phyloP scores from a whole-genome alignment of 441 rosid species.

The Capsella rubella region DNA sequence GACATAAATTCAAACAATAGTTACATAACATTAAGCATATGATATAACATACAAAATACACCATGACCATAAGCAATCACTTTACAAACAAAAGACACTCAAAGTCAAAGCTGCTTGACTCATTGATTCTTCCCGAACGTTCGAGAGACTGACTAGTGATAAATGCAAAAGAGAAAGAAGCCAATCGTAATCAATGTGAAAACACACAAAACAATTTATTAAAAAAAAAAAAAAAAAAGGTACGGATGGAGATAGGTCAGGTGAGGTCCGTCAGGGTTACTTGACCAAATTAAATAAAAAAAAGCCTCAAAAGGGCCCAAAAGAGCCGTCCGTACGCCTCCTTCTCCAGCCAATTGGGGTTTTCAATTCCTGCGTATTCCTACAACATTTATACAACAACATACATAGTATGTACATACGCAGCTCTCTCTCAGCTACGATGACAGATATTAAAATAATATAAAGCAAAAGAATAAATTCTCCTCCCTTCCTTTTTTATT shows the following conservation, averaged over 20 bases:
- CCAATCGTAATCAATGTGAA: slow-evolving; percentile 29
- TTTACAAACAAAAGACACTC: background rate
- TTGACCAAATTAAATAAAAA: slow-evolving; percentile 13
- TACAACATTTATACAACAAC: too few relatives aligned
- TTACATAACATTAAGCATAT: too few relatives aligned
- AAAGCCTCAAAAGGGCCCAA: slow-evolving; percentile 28
- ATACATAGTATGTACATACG: background rate
- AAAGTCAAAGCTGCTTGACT: background rate
- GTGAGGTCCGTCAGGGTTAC: background rate
- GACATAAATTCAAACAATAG: too few relatives aligned
- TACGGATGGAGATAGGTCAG: slow-evolving; percentile 31
- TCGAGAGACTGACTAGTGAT: slow-evolving; percentile 10
- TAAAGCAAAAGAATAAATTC: slow-evolving; percentile 33
- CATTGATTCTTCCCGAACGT: slow-evolving; percentile 1
- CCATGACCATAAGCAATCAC: background rate
- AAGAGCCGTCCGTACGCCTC: slow-evolving; percentile 40
- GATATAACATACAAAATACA: background rate
- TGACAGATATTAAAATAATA: too few relatives aligned
- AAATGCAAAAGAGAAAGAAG: slow-evolving; percentile 10
- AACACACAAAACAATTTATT: background rate
- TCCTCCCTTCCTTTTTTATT: background rate
- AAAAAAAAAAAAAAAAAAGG: background rate
- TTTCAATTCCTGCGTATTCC: background rate
- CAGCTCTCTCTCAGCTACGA: slow-evolving; percentile 1
- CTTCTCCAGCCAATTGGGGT: slow-evolving; percentile 33